These are phyloP conservation scores for Hawksworthiomyces lignivorus DNA, from an alignment of 2,329 filamentous ascomycete genomes.

Conservation along the genomic window DNA sequence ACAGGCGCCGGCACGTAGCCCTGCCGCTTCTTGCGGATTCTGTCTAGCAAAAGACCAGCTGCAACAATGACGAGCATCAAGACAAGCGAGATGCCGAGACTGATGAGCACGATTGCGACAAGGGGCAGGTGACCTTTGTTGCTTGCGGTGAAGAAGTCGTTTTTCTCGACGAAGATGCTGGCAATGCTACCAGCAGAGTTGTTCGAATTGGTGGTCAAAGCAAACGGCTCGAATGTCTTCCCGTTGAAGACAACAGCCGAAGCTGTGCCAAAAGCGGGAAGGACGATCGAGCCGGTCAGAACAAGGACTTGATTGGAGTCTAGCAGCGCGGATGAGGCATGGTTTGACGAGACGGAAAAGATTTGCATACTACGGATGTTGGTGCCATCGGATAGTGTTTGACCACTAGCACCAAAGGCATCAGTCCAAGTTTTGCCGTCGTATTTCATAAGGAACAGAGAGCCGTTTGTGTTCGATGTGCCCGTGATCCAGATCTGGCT, in stretches of 20 bases:
- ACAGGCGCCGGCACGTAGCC: conserved; percentile 72
- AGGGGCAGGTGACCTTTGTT: conserved; percentile 53
- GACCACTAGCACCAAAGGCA: conserved; percentile 43
- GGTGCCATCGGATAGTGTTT: conserved; percentile 57
- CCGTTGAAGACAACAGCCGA: conserved; percentile 88
- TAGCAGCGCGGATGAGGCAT: conserved; percentile 57
- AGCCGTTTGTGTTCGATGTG: conserved; percentile 51
- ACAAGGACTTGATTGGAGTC: conserved; percentile 64
- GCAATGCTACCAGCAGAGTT: conserved; percentile 66
- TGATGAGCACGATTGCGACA: conserved; percentile 74
- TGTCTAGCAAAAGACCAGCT: conserved; percentile 66
- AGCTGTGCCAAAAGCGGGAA: conserved; percentile 69
- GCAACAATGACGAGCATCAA: conserved; percentile 72
- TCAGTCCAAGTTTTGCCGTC: conserved; percentile 59
- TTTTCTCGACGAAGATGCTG: conserved; percentile 74
- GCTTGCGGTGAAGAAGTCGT: conserved; percentile 60
- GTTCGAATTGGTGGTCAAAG: conserved; percentile 63
- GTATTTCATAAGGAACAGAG: conserved; percentile 74
- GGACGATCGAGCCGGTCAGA: conserved; percentile 72
- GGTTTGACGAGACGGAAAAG: conserved; percentile 61
- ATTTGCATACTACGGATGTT: conserved; percentile 74
- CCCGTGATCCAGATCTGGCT: conserved; percentile 79
- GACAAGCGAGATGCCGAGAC: conserved; percentile 67
- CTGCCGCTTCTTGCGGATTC: conserved; percentile 66
- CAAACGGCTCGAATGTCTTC: conserved; percentile 67